These are phyloP conservation scores for Talaromyces marneffei DNA, from an alignment of 2,329 filamentous ascomycete genomes.

Conservation along the genomic window DNA sequence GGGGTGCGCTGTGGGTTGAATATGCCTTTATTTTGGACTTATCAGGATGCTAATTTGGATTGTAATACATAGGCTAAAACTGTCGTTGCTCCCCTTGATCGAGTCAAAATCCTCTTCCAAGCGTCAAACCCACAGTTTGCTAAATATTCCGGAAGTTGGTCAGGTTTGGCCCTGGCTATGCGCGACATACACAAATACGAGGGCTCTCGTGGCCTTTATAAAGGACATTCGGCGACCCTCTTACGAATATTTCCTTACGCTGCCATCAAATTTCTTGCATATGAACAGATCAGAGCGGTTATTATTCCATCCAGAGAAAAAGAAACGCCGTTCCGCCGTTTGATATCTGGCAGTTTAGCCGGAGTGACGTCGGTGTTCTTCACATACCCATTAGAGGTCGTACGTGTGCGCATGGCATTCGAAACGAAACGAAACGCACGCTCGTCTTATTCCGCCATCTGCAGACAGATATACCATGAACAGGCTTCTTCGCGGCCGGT, in stretches of 20 bases:
- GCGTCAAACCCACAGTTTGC: conserved; percentile 88
- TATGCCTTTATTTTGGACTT: background rate
- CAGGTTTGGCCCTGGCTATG: conserved; percentile 75
- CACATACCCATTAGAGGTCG: conserved; percentile 90
- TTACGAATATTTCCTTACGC: conserved; percentile 96
- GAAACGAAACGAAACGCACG: conserved; percentile 74
- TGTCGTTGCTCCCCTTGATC: conserved; percentile 87
- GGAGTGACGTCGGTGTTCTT: conserved; percentile 91
- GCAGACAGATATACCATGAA: conserved; percentile 81
- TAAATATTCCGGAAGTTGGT: conserved; percentile 87
- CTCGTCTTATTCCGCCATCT: conserved; percentile 69
- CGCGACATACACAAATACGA: conserved; percentile 73
- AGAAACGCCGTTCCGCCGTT: conserved; percentile 72
- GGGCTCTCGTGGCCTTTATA: conserved; percentile 72
- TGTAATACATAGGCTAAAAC: conserved; percentile 76
- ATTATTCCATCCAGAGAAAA: conserved; percentile 66
- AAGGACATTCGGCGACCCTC: conserved; percentile 89
- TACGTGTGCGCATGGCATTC: conserved; percentile 87
- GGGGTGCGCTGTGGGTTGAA: conserved; percentile 72
- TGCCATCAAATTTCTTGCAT: conserved; percentile 94
- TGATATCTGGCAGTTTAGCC: conserved; percentile 41
- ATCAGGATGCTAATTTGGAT: background rate
- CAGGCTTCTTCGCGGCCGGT: conserved; percentile 42
- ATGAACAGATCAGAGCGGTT: conserved; percentile 83
- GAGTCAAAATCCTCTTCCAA: conserved; percentile 98